Percentiles rank a stretch among this genome's conserved stretches.
These are phyloP conservation scores for Melaleuca alternifolia DNA, from an alignment of 345 rosid species.

Conservation along the genomic window DNA sequence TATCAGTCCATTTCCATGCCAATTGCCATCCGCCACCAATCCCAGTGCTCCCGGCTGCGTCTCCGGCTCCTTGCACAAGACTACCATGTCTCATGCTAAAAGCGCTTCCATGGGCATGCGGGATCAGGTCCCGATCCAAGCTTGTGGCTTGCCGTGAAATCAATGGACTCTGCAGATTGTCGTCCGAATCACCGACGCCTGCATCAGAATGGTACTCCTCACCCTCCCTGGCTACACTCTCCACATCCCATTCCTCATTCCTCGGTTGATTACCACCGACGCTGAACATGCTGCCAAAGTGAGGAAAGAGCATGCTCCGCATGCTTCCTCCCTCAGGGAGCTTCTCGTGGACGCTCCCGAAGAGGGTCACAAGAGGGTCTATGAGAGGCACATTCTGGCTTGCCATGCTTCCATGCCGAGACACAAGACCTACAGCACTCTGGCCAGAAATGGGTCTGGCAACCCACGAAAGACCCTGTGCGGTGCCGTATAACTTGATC, in stretches of 20 bases:
- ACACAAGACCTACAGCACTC: conserved; percentile 6
- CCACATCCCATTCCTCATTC: conserved; percentile 12
- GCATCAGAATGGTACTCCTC: conserved; percentile 11
- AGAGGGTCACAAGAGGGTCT: conserved; percentile 15
- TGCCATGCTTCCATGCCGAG: conserved; percentile 6
- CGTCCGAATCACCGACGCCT: background rate
- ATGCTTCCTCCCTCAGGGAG: conserved; percentile 6
- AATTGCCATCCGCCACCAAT: conserved; percentile 14
- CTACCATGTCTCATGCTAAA: conserved; percentile 7
- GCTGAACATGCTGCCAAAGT: conserved; percentile 16
- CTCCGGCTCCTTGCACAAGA: background rate
- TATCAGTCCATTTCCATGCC: conserved; percentile 12
- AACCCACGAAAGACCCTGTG: conserved; percentile 9
- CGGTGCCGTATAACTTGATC: conserved; percentile 5
- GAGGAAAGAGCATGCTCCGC: conserved; percentile 8
- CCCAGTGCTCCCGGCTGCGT: conserved; percentile 1
- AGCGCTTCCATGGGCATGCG: background rate
- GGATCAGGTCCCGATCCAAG: background rate
- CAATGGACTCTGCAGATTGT: conserved; percentile 10
- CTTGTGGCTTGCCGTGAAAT: conserved; percentile 8
- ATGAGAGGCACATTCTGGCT: background rate
- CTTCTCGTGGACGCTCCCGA: conserved; percentile 10
- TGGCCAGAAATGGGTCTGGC: conserved; percentile 9
- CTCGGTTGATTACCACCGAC: conserved; percentile 2
- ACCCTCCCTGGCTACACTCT: conserved; percentile 5